Base-by-base conservation (phyloP, 2,329 filamentous ascomycete genomes). In the Bipolaris zeicola region DNA sequence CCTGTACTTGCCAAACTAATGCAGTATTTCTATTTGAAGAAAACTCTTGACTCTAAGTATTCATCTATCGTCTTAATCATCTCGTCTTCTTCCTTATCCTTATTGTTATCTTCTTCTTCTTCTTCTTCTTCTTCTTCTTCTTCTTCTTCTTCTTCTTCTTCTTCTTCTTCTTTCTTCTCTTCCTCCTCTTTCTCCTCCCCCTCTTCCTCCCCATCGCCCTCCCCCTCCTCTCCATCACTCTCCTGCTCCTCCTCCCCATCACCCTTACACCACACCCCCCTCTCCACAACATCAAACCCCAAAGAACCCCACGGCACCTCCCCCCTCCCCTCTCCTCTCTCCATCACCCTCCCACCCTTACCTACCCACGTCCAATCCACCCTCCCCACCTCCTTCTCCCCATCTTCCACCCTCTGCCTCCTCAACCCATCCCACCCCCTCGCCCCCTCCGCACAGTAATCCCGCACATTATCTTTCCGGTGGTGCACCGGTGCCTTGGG, bases 1-100 rank as follows among this genome's bases (percentile, higher is more conserved):
- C 14, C 58, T 68, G 1, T 73, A 70, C 51, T 72, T 66, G 13
- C 65, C 66, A 5, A 52, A 55, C n/a, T 63, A 64, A 26, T 68
- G 52, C 13, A 46, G 50, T 13, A 51, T 73, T 16, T 66, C 68
- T 3, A 34, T 55, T 13, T 69, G 72, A 45, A 18, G 38, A 64
- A 64, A 28, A 36, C 28, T 31, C 10, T 31, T 13, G 28, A 1
- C 10, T 5, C 28, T 3, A 4, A 11, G 28, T 3, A 5, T 31
- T 31, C 11, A 31, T 31, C 28, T 4, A 31, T 31, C 28, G 13
- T 31, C 28, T 31, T 10, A 5, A 13, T 31, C 10, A 11, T 13
- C 26, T 4, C 28, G 3, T 10, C 3, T 1, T 10, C 28, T 3
- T 31, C 28, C 11, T 10, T 3, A 3, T 3, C 11, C 28, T 31